Base-by-base conservation (phyloP, 768 basidiomycete species). In the Rubroboletus pulcherrimus region DNA sequence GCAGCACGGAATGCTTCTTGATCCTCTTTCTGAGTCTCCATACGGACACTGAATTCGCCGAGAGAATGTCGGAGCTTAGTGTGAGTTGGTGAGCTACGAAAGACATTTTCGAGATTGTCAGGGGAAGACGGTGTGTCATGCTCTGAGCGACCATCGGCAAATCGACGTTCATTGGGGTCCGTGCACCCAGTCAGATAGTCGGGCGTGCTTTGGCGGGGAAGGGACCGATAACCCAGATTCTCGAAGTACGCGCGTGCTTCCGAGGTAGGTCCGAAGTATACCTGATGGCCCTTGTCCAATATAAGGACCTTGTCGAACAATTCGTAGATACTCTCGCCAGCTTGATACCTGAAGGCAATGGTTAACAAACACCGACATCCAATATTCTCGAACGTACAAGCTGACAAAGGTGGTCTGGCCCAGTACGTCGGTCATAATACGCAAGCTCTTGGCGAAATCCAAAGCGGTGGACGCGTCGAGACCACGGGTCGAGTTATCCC, bases 241-340 rank as follows among this genome's bases (percentile, higher is more conserved):
- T 89, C 81, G 62, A 97, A 93, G 73, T 95, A 95, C 2, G 74
- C 73, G 15, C 90, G 82, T 15, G 93, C 93, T 57, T 86, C 80
- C 8, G 78, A 74, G 5, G 84, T 80, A 7, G 86, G 82, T 30
- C 93, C 93, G 63, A 81, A 91, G 77, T 85, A 96, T 11, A 90
- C 87, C 68, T 89, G 87, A 29, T 80, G 87, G 10, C 93, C 91
- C 62, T 88, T 76, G 71, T 89, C 83, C 58, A 97, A 78, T 31
- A 96, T 82, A 62, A 92, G 76, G 34, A 96, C 90, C 70, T 93
- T 93, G 75, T 95, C 93, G 66, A 96, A 95, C 3, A 87, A 63
- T 0, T 84, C 77, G 56, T 87, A 87, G 57, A 89, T 87, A 12
- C 75, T 82, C 70, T 93, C 90, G 56, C 90, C 86, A 7, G 91